Conservation (phyloP, 805 yeast species). For the Lachancea sp. region DNA sequence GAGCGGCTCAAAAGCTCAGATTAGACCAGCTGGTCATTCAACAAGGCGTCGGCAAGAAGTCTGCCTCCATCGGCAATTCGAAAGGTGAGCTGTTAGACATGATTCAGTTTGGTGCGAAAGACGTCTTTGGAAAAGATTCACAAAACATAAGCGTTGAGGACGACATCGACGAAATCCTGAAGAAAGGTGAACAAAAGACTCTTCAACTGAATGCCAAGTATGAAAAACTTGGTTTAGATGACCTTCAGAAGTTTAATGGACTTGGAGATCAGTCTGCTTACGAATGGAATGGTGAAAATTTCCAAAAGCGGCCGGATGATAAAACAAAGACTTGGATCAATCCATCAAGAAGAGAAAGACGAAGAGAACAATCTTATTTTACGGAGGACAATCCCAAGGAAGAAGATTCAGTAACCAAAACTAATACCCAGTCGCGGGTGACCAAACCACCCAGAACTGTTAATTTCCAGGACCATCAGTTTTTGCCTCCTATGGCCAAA, state of each 20-base stretch:
- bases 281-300: constrained; percentile 91
- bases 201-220: constrained; percentile 72
- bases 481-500: constrained; percentile 50
- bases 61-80: constrained; percentile 36
- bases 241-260: constrained; percentile 76
- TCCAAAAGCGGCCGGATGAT: constrained; percentile 36
- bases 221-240: constrained; percentile 84
- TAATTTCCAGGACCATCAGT: constrained; percentile 67
- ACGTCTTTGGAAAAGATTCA: constrained; percentile 58
- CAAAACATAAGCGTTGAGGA: constrained; percentile 35
- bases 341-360: constrained; percentile 53
- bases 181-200: constrained; percentile 77
- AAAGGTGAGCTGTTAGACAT: constrained; percentile 86
- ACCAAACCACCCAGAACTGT: constrained; percentile 60
- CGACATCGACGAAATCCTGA: constrained; percentile 79
- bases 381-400: constrained; percentile 73
- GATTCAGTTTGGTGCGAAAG: constrained; percentile 96
- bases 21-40: constrained; percentile 93
- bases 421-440: constrained; percentile 36
- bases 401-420: constrained; percentile 40
- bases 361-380: constrained; percentile 69
- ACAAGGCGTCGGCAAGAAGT: constrained; percentile 59
- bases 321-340: constrained; percentile 54
- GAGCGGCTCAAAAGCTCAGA: constrained; percentile 91
- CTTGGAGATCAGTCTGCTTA: constrained; percentile 77